Conservation (phyloP, 2,329 filamentous ascomycete species). For the Venturia carpophila region DNA sequence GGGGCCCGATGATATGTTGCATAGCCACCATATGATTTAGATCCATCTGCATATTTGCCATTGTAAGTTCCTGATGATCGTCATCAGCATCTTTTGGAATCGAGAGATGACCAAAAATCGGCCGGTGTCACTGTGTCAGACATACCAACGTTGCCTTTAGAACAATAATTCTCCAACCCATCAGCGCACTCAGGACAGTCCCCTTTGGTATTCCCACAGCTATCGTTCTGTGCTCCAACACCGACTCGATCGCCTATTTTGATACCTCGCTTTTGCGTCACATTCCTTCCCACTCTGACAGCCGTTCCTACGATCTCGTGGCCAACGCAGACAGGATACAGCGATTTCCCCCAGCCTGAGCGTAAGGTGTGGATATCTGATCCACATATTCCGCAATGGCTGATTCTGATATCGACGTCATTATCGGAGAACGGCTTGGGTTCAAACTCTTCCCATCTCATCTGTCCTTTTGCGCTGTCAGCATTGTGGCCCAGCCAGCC, state of each 20-base stretch:
- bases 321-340: constrained; percentile 35
- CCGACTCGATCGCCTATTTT: constrained; percentile 39
- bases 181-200: constrained; percentile 47
- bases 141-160: constrained; percentile 24
- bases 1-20: constrained; percentile 48
- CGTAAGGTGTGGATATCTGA: constrained; percentile 33
- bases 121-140: background rate
- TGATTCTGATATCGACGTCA: constrained; percentile 28
- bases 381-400: constrained; percentile 31
- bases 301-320: constrained; percentile 37
- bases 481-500: constrained; percentile 16
- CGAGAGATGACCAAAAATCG: background rate
- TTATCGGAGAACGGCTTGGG: constrained; percentile 25
- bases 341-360: constrained; percentile 33
- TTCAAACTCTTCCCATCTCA: constrained; percentile 25
- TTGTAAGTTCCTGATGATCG: constrained; percentile 48
- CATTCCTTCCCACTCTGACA: constrained; percentile 30
- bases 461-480: constrained; percentile 24
- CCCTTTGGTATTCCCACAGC: constrained; percentile 29
- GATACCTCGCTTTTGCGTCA: constrained; percentile 19
- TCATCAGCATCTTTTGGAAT: background rate
- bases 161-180: constrained; percentile 39
- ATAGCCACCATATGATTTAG: constrained; percentile 57
- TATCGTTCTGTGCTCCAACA: constrained; percentile 43
- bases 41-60: constrained; percentile 13